These are phyloP conservation scores for Trypanosoma platydactyli DNA, from an alignment of 208 protist genomes.

Conservation along the genomic window DNA sequence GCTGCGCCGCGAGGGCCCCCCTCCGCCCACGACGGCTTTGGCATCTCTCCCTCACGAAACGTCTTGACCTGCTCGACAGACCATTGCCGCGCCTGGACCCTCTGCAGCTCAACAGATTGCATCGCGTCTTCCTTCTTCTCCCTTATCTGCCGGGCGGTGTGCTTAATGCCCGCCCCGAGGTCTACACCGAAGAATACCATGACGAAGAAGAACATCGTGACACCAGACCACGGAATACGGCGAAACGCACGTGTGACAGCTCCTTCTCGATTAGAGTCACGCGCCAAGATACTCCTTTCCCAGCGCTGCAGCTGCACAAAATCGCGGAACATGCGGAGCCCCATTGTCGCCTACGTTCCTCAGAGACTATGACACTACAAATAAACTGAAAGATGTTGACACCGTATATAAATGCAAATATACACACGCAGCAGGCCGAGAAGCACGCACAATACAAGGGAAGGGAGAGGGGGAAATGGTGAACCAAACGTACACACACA, in stretches of 20 bases:
- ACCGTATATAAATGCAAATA: not conserved
- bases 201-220: slow-evolving; percentile 81
- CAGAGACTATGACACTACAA: not conserved
- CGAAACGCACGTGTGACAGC: slow-evolving; percentile 45
- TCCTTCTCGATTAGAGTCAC: slow-evolving; percentile 50
- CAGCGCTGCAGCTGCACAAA: slow-evolving; percentile 71
- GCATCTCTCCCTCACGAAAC: slow-evolving; percentile 62
- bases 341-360: slow-evolving; percentile 15
- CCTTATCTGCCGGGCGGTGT: slow-evolving; percentile 63
- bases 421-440: not conserved
- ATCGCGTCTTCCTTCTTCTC: slow-evolving; percentile 81
- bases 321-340: slow-evolving; percentile 68
- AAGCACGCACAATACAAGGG: not conserved
- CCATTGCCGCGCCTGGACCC: slow-evolving; percentile 74
- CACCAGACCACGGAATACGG: slow-evolving; percentile 73
- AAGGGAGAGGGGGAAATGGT: not conserved
- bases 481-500: not conserved
- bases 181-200: slow-evolving; percentile 88
- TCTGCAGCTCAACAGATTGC: slow-evolving; percentile 56
- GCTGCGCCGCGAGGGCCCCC: slow-evolving; percentile 42
- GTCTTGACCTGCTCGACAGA: slow-evolving; percentile 81
- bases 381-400: too few relatives aligned
- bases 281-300: slow-evolving; percentile 65
- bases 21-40: slow-evolving; percentile 71
- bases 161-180: slow-evolving; percentile 73